These are phyloP conservation scores for Discostella stelligeroides DNA, from an alignment of 108 stramenopile genomes.

Conservation along the genomic window DNA sequence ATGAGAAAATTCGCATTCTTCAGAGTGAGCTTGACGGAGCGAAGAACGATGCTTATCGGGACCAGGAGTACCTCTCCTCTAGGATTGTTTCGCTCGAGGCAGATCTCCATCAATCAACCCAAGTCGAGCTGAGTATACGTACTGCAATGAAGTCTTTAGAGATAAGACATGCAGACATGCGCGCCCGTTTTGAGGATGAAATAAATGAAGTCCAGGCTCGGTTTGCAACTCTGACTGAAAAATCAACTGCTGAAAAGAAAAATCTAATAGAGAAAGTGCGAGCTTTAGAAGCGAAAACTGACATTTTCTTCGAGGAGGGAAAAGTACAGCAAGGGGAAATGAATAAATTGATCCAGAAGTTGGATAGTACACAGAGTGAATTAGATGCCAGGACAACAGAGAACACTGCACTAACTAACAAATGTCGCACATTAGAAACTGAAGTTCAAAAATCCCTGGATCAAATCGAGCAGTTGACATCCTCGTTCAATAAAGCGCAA, in stretches of 20 bases:
- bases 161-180: conserved; percentile 8
- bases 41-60: neutral
- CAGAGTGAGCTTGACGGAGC: neutral
- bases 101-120: neutral
- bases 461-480: too few relatives aligned
- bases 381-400: neutral
- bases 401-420: neutral
- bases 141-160: conserved; percentile 4
- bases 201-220: neutral
- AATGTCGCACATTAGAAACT: neutral
- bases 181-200: conserved; percentile 1
- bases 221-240: neutral
- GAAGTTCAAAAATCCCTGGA: too few relatives aligned
- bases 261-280: too few relatives aligned
- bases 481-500: neutral
- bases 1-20: too few relatives aligned
- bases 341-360: too few relatives aligned
- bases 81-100: conserved; percentile 4
- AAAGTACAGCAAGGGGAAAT: too few relatives aligned
- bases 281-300: too few relatives aligned
- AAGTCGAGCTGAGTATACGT: conserved; percentile 2
- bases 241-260: too few relatives aligned
- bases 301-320: too few relatives aligned
- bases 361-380: too few relatives aligned
- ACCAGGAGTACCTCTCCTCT: conserved; percentile 2